Base-by-base conservation (phyloP, 202 grass and related monocot species). In the Panicum virgatum region DNA sequence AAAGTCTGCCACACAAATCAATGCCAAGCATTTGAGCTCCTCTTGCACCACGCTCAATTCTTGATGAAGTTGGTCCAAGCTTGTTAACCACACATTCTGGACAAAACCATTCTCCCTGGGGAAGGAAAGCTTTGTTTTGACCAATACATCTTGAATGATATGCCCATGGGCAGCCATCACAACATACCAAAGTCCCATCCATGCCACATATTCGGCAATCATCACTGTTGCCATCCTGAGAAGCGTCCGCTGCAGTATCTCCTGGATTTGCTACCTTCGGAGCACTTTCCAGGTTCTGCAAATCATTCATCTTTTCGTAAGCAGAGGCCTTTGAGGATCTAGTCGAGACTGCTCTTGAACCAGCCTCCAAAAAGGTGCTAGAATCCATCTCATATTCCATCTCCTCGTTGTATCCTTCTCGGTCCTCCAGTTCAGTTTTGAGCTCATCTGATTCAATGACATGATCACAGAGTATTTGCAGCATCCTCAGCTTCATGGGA, bases 101-200 rank as follows among this genome's bases (percentile, higher is more conserved):
- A 80, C 96, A 98, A 81, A 93, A 98, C 96, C 96, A 98, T 7
- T 62, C 62, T 34, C 90, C 92, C 64, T 86, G 75, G 40, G 96
- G 96, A 58, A 98, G 88, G 75, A 67, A 90, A 7, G 92, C 88
- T 88, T 95, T 98, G 74, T 85, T 98, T 18, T 87, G 92, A 74
- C 92, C 89, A 76, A 98, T 96, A 81, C 96, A 98, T 92, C 96
- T 91, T 16, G 92, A 98, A 87, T 98, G 96, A 81, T 98, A 98
- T 72, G 89, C 92, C 69, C 88, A 96, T 34, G 92, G 91, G 70
- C 96, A 98, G 16, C 96, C 89, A 85, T 98, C 92, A 68, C 96
- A 98, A 62, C 92, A 96, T 59, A 98, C 92, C 65, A 98, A 91
- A 84, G 93, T 96, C n/a, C 96, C 96, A 87, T 96, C 96, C 96